Conservation (phyloP, 176 grass and related monocot genomes). For the Eragrostis nindensis region DNA sequence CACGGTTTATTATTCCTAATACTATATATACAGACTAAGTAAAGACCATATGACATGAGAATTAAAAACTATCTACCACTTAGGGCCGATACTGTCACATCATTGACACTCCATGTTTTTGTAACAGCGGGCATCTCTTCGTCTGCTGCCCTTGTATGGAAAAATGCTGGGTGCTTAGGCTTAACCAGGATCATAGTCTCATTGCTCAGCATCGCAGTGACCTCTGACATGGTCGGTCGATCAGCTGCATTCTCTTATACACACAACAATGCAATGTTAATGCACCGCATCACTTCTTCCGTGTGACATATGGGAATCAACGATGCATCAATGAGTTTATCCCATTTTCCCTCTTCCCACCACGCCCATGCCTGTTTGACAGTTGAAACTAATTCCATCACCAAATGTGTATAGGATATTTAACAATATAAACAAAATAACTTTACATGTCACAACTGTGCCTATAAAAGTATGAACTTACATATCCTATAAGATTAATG, state of each 20-base stretch:
- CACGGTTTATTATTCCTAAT: no score
- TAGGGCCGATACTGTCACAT: not conserved
- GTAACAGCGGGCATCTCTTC: not conserved
- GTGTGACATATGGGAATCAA: no score
- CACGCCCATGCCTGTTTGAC: conserved; percentile 11
- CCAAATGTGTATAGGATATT: not conserved
- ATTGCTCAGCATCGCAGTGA: not conserved
- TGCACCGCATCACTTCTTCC: not conserved
- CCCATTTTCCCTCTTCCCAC: conserved; percentile 17
- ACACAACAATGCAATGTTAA: conserved; percentile 13
- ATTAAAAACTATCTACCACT: not conserved
- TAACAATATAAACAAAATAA: not conserved
- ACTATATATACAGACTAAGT: no score
- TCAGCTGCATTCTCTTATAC: conserved; percentile 18
- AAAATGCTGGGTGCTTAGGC: conserved; percentile 14
- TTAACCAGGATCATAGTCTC: not conserved
- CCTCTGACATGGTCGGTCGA: conserved; percentile 23
- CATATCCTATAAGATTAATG: conserved; percentile 17
- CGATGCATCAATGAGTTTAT: not conserved
- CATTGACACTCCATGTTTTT: not conserved
- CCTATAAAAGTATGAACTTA: not conserved
- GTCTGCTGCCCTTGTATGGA: conserved; percentile 3
- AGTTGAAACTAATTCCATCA: not conserved
- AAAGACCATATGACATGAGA: not conserved
- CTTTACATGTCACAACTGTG: not conserved